Conservation (phyloP, 371 early-diverging fungal species). For the Amoeboaphelidium protococcarum region DNA sequence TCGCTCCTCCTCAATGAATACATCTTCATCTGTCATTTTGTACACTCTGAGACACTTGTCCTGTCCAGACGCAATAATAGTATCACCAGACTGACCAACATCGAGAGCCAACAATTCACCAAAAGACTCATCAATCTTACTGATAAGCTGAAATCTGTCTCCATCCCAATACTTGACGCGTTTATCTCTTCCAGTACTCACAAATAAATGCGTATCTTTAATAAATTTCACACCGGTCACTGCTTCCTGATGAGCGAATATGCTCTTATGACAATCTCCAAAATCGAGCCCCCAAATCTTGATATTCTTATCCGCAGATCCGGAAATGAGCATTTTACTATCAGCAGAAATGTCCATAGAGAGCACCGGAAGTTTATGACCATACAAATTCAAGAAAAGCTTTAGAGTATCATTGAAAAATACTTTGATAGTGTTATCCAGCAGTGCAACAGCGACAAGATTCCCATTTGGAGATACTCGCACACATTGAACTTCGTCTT, state of each 20-base stretch:
- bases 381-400: constrained; percentile 80
- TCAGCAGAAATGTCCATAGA: constrained; percentile 90
- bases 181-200: constrained; percentile 63
- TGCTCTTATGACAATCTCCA: constrained; percentile 85
- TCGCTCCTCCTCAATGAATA: constrained; percentile 82
- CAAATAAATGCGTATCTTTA: constrained; percentile 77
- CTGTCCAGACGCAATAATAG: constrained; percentile 57
- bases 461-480: constrained; percentile 55
- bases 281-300: constrained; percentile 95
- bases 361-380: constrained; percentile 81
- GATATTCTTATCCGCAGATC: constrained; percentile 79
- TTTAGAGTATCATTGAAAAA: constrained; percentile 84
- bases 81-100: constrained; percentile 54
- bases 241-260: constrained; percentile 76
- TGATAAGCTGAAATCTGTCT: constrained; percentile 83
- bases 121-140: constrained; percentile 65
- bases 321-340: constrained; percentile 56
- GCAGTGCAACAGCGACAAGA: constrained; percentile 58
- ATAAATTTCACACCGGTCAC: constrained; percentile 66
- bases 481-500: constrained; percentile 70
- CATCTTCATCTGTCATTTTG: constrained; percentile 77
- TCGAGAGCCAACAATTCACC: constrained; percentile 79
- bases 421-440: constrained; percentile 85
- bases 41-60: constrained; percentile 78
- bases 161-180: constrained; percentile 87